Base-by-base conservation (phyloP, 177 flowering plant species). In the Vitis hybrid region DNA sequence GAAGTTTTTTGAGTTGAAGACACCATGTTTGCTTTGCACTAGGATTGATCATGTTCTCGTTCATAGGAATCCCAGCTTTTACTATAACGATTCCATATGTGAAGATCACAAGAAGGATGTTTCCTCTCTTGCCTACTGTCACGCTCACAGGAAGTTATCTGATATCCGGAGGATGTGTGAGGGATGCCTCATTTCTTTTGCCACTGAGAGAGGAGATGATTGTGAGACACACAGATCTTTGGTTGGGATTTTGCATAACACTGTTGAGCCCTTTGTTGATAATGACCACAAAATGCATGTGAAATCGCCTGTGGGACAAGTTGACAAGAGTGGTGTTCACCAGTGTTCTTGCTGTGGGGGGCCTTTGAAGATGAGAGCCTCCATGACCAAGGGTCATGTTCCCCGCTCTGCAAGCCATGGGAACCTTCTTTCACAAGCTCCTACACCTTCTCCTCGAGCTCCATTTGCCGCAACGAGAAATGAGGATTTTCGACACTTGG, bases 311-410 rank as follows among this genome's bases (percentile, higher is more conserved):
- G 46, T 60, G 3, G 70, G 64, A 3, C 70, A 13, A 13, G 72
- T 64, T 12, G 84, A 72, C 68, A 79, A 78, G 66, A 70, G 76
- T 19, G 69, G 67, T 35, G 19, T 8, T 11, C 52, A 67, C 8
- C 11, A 75, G 56, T 94, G 97, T 75, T 88, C 92, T 6, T 94
- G 97, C 65, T 92, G 97, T 63, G 88, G 90, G 19, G 91, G 71
- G 74, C 82, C 83, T 3, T 64, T 91, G 78, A 85, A 85, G 70
- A 73, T 50, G 35, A 85, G 68, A 59, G 13, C 85, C 3, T 61
- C 81, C 1, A 40, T 46, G 24, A 21, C 56, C 1, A 69, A 65
- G 62, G 75, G 68, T 24, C 3, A 52, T 27, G 24, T 9, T 30
- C 56, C 57, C 56, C 71, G 66, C 11, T 18, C 78, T 10, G 76